These are phyloP conservation scores for Hericium erinaceus DNA, from an alignment of 768 basidiomycete genomes.

Conservation along the genomic window DNA sequence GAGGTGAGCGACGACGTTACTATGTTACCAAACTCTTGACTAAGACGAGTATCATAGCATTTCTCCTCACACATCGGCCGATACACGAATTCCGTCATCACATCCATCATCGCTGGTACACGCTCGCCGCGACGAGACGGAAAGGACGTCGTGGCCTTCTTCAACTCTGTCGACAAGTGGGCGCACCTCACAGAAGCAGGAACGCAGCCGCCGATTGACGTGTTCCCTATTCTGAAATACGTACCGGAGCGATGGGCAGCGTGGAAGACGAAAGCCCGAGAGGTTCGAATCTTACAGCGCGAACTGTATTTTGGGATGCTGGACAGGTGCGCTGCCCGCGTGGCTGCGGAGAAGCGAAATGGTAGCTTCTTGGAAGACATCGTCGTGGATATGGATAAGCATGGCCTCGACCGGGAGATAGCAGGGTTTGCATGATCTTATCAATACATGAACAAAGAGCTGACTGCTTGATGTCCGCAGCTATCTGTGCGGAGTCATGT, in stretches of 20 bases:
- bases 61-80: background rate
- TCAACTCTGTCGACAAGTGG: background rate
- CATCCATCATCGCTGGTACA: background rate
- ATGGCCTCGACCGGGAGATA: background rate
- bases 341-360: background rate
- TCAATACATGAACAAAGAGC: background rate
- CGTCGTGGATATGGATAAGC: background rate
- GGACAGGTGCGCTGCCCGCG: background rate
- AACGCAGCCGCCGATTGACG: background rate
- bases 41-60: background rate
- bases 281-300: background rate
- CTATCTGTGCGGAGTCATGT: background rate
- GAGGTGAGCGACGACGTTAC: constrained; percentile 8
- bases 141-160: background rate
- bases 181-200: background rate
- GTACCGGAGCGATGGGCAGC: background rate
- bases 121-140: background rate
- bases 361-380: background rate
- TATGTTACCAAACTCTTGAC: background rate
- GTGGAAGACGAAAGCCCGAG: background rate
- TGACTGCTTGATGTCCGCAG: background rate
- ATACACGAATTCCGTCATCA: background rate
- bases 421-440: background rate
- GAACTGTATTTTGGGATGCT: background rate
- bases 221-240: background rate